Evolutionary conservation across 345 rosid species (phyloP).

Genomic region (Brassica cretica): DNA sequence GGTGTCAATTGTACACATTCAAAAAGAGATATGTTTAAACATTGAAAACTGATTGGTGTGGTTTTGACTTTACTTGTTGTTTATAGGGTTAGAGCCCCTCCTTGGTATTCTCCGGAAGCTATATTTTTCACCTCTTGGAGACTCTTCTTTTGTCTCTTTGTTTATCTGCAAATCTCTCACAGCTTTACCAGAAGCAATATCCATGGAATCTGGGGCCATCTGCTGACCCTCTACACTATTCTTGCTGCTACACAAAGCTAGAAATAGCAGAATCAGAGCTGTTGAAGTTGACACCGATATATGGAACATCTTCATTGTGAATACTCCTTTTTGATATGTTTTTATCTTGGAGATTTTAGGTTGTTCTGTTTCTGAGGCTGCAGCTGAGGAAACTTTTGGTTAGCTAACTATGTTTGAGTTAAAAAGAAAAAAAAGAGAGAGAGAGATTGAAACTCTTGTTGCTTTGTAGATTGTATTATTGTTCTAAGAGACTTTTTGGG

Average conservation of each 20-base stretch:
- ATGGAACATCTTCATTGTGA: slow-evolving; percentile 50
- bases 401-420: slow-evolving; percentile 6
- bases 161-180: not conserved
- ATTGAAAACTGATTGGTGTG: not conserved
- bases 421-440: not conserved
- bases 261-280: not conserved
- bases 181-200: not conserved
- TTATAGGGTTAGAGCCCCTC: not conserved
- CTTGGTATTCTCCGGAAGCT: not conserved
- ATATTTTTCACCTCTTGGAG: not conserved
- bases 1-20: not conserved
- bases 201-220: not conserved
- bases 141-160: not conserved
- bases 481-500: slow-evolving; percentile 19
- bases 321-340: slow-evolving; percentile 25
- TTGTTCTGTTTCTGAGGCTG: slow-evolving; percentile 18
- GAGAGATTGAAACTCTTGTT: slow-evolving; percentile 13
- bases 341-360: slow-evolving; percentile 16
- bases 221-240: not conserved
- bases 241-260: not conserved
- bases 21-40: not conserved
- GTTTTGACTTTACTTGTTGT: not conserved
- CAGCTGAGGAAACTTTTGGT: not conserved
- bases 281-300: slow-evolving; percentile 31
- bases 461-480: slow-evolving; percentile 17